Evolutionary conservation across 768 basidiomycete genomes (phyloP).

Genomic region (Hericium alpestre): DNA sequence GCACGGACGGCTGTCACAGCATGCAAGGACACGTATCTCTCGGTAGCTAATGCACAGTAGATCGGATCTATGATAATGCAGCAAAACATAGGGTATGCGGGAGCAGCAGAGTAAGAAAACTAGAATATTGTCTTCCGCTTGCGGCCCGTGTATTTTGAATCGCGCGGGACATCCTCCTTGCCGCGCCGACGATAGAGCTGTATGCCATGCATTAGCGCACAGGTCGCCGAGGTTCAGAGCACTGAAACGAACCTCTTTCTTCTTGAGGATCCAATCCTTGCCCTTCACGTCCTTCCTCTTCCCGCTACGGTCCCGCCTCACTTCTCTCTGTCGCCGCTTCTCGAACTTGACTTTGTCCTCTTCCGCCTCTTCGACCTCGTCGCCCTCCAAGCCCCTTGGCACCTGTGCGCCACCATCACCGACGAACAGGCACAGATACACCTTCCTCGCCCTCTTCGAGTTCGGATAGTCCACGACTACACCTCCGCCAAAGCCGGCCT

Average conservation of each 20-base stretch:
- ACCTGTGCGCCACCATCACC: conserved; percentile 65
- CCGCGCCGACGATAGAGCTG: conserved; percentile 79
- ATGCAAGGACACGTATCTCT: conserved; percentile 32
- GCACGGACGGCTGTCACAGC: conserved; percentile 44
- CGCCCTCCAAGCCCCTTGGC: conserved; percentile 69
- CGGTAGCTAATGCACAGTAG: conserved; percentile 1
- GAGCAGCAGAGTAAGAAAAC: conserved; percentile 13
- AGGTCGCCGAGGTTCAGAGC: neutral
- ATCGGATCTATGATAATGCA: neutral
- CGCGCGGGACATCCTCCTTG: conserved; percentile 73
- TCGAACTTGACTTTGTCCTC: conserved; percentile 63
- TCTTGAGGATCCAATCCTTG: conserved; percentile 89
- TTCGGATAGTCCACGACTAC: conserved; percentile 96
- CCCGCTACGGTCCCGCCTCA: conserved; percentile 42
- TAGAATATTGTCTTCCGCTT: conserved; percentile 75
- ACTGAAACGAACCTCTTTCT: conserved; percentile 70
- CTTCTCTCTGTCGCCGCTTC: conserved; percentile 61
- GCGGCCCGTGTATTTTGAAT: conserved; percentile 88
- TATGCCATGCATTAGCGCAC: conserved; percentile 1
- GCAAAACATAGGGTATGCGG: neutral
- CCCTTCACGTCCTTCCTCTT: conserved; percentile 68
- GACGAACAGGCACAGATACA: conserved; percentile 88
- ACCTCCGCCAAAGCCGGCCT: conserved; percentile 94
- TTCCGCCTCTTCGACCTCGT: conserved; percentile 35
- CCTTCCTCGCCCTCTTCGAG: conserved; percentile 89